Conservation (phyloP, 2,329 filamentous ascomycete genomes). For the Colletotrichum navitas region DNA sequence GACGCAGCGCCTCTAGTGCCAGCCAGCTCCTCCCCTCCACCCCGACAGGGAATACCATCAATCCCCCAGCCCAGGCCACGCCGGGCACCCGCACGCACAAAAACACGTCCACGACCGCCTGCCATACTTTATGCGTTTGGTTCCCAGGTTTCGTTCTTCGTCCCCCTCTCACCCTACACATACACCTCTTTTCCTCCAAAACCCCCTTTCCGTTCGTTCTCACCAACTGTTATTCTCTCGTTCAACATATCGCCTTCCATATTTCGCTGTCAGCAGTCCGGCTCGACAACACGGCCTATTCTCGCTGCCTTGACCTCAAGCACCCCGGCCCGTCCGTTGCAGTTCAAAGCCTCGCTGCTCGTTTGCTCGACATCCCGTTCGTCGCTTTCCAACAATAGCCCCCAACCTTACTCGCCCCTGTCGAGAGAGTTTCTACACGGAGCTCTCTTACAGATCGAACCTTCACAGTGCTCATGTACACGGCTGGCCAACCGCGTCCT, state of each 20-base stretch:
- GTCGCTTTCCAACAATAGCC: conserved; percentile 10
- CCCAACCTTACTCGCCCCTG: conserved; percentile 21
- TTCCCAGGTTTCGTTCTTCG: conserved; percentile 40
- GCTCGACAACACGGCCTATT: conserved; percentile 10
- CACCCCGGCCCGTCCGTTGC: conserved; percentile 8
- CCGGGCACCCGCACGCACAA: conserved; percentile 28
- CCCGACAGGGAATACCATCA: conserved; percentile 39
- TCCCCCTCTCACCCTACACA: conserved; percentile 38
- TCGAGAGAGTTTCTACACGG: conserved; percentile 38
- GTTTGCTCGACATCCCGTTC: conserved; percentile 26
- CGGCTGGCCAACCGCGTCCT: conserved; percentile 41
- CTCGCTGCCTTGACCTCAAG: conserved; percentile 12
- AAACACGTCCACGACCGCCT: conserved; percentile 41
- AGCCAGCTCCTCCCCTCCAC: conserved; percentile 28
- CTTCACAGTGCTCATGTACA: conserved; percentile 41
- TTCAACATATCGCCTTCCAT: conserved; percentile 19
- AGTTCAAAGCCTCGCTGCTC: conserved; percentile 15
- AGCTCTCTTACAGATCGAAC: conserved; percentile 34
- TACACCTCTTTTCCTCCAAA: conserved; percentile 30
- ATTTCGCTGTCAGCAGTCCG: conserved; percentile 23
- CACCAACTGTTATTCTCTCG: conserved; percentile 41
- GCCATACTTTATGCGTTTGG: conserved; percentile 40
- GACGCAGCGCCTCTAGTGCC: conserved; percentile 32
- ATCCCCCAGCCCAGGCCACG: conserved; percentile 36
- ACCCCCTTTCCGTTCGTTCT: conserved; percentile 36